Evolutionary conservation across 139 green algal species (phyloP).

Genomic region (Protoeuglena noctilucae): DNA sequence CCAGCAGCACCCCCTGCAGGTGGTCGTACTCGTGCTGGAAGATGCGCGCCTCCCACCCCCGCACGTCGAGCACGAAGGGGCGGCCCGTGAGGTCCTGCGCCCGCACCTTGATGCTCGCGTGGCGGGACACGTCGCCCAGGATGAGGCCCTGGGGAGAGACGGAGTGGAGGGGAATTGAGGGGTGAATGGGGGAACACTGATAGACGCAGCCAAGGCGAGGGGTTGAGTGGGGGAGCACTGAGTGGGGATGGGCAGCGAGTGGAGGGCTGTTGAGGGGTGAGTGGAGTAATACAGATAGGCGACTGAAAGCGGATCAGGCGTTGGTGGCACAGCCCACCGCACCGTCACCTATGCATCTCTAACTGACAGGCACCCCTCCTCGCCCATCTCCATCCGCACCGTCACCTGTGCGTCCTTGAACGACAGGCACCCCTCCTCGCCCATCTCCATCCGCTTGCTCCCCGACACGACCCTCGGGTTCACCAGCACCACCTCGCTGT

Average conservation of each 20-base stretch:
- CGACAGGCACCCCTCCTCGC: conserved; percentile 74
- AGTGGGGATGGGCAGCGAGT: no score
- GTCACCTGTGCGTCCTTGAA: no score
- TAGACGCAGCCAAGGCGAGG: not conserved
- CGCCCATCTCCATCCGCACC: no score
- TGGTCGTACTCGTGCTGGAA: conserved; percentile 99
- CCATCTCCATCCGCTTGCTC: conserved; percentile 27
- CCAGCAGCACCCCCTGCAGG: conserved; percentile 70
- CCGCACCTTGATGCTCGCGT: conserved; percentile 55
- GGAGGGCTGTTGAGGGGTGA: no score
- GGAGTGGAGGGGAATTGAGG: no score
- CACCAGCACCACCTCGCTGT: conserved; percentile 72
- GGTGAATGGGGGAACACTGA: no score
- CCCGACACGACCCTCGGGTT: conserved; percentile 74
- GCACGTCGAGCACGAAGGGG: conserved; percentile 44
- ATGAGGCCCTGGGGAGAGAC: no score
- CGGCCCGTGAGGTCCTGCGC: conserved; percentile 65
- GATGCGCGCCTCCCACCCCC: conserved; percentile 67
- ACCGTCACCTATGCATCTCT: no score
- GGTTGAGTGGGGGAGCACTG: not conserved
- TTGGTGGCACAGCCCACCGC: no score
- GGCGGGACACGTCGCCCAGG: conserved; percentile 55
- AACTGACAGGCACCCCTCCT: conserved; percentile 83
- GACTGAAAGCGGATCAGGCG: not conserved
- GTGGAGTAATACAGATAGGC: no score